Conservation (phyloP, 2,329 filamentous ascomycete species). For the Penicillium sp. region DNA sequence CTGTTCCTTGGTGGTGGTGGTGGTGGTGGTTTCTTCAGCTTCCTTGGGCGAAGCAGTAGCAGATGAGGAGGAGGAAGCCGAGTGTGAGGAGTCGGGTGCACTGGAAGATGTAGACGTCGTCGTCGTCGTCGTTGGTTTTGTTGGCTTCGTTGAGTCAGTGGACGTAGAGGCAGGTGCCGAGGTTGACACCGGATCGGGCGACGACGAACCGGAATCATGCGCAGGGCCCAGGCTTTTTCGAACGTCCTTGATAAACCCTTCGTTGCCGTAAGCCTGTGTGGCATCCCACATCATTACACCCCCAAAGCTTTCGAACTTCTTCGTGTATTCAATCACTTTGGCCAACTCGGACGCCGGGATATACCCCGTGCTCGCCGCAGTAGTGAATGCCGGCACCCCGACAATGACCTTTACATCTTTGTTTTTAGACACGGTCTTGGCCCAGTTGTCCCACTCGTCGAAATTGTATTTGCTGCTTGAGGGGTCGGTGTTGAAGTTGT, state of each 20-base stretch:
- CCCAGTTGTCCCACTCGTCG: constrained; percentile 64
- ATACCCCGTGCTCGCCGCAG: constrained; percentile 58
- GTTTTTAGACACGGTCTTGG: constrained; percentile 57
- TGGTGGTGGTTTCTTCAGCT: background rate
- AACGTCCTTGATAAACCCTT: constrained; percentile 54
- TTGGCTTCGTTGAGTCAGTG: constrained; percentile 27
- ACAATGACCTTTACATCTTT: constrained; percentile 60
- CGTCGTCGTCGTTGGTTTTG: background rate
- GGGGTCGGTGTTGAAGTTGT: constrained; percentile 49
- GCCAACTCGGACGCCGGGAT: constrained; percentile 47
- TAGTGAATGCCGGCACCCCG: constrained; percentile 57
- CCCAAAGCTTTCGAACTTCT: constrained; percentile 59
- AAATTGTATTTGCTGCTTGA: constrained; percentile 61
- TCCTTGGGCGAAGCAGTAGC: constrained; percentile 6
- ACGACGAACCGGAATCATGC: constrained; percentile 49
- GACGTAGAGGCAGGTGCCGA: constrained; percentile 25
- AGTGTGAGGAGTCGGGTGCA: constrained; percentile 26
- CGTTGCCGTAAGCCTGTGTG: constrained; percentile 59
- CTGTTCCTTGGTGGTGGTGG: background rate
- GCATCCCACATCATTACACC: constrained; percentile 71
- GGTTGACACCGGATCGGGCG: constrained; percentile 27
- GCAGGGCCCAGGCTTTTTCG: constrained; percentile 33
- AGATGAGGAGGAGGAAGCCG: constrained; percentile 26
- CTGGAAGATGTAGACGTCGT: constrained; percentile 23
- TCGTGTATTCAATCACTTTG: constrained; percentile 53